A percentile compares a stretch with the other conserved stretches of the same genome.
Evolutionary conservation across 192 early-diverging fungal genomes (phyloP).

Genomic region (Backusella morwellensis): DNA sequence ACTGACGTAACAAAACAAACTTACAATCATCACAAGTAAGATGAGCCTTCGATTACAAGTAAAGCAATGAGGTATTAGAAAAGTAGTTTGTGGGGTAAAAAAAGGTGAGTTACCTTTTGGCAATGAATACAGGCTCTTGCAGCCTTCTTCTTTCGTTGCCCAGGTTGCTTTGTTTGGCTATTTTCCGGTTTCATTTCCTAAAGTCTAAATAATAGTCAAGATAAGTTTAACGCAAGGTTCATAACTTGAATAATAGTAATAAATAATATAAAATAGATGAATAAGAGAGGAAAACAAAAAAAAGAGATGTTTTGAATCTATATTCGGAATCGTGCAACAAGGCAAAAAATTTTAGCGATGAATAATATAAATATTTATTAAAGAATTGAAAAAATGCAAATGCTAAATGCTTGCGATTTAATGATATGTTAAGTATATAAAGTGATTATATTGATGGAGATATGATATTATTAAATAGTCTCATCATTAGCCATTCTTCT

Average conservation of each 20-base stretch:
- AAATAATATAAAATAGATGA: neutral
- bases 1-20: neutral
- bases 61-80: neutral
- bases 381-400: neutral
- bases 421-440: neutral
- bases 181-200: constrained; percentile 6
- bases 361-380: neutral
- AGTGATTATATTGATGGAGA: neutral
- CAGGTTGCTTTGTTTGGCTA: constrained; percentile 2
- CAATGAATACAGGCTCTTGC: constrained; percentile 61
- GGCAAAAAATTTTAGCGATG: neutral
- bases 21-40: constrained; percentile 75
- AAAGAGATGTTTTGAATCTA: neutral
- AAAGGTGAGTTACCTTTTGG: constrained; percentile 46
- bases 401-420: neutral
- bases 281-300: neutral
- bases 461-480: neutral
- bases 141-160: constrained; percentile 36
- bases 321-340: neutral
- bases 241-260: constrained; percentile 2
- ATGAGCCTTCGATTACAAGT: constrained; percentile 42
- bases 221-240: constrained; percentile 3
- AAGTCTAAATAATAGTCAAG: neutral
- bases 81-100: neutral
- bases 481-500: neutral